These are phyloP conservation scores for Malassezia obtusa DNA, from an alignment of 1,284 basidiomycete genomes.

Conservation along the genomic window DNA sequence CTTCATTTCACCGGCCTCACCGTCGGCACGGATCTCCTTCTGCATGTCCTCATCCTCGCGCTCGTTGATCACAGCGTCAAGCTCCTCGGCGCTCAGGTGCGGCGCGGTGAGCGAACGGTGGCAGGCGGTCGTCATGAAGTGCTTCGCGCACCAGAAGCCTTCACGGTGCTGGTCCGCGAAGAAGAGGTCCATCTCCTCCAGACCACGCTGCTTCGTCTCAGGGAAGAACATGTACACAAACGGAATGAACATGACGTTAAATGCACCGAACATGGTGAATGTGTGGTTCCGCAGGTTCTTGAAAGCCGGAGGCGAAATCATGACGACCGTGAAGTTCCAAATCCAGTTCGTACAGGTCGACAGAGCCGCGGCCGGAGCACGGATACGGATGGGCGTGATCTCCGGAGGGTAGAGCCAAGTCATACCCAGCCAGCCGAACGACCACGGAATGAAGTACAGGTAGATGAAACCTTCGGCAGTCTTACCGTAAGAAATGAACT, in stretches of 20 bases:
- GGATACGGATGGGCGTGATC: constrained; percentile 46
- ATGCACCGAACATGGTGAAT: constrained; percentile 44
- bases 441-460: constrained; percentile 58
- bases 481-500: constrained; percentile 10
- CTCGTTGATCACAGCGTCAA: constrained; percentile 23
- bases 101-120: constrained; percentile 25
- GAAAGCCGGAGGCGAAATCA: constrained; percentile 61
- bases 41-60: neutral
- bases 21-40: neutral
- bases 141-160: constrained; percentile 20
- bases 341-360: constrained; percentile 46
- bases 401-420: constrained; percentile 52
- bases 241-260: constrained; percentile 42
- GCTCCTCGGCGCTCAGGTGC: constrained; percentile 24
- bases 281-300: constrained; percentile 56
- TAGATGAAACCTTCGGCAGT: constrained; percentile 58
- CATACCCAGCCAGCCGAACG: constrained; percentile 64
- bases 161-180: constrained; percentile 25
- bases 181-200: constrained; percentile 43
- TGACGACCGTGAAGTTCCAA: constrained; percentile 51
- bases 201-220: constrained; percentile 42
- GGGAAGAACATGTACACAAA: constrained; percentile 45
- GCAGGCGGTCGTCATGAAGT: constrained; percentile 28
- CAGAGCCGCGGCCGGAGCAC: constrained; percentile 48
- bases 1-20: neutral